A percentile compares a stretch with the other conserved stretches of the same genome.
Conservation (phyloP, 441 rosid genomes). For the Macaranga tanarius region DNA sequence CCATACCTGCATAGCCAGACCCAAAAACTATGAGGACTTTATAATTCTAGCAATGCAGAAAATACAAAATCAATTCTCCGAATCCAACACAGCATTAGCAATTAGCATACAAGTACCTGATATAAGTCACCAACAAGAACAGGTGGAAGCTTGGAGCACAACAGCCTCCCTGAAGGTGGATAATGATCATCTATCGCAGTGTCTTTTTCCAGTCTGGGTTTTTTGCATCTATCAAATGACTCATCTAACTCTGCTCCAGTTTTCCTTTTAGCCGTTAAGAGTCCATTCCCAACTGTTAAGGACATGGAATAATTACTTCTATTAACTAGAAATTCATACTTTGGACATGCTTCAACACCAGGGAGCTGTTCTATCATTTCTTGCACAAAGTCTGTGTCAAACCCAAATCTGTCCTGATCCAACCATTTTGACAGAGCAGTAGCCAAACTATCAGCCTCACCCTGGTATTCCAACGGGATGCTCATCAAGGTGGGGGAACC, state of each 20-base stretch:
- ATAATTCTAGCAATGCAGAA: constrained; percentile 11
- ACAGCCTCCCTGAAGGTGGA: constrained; percentile 67
- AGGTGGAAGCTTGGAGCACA: constrained; percentile 72
- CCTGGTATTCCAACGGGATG: constrained; percentile 39
- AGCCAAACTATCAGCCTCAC: constrained; percentile 44
- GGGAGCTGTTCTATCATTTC: constrained; percentile 87
- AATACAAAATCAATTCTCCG: constrained; percentile 19
- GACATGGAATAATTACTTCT: constrained; percentile 48
- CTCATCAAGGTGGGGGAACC: constrained; percentile 42
- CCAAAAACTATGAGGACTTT: constrained; percentile 23
- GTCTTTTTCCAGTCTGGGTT: constrained; percentile 44
- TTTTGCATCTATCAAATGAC: constrained; percentile 49
- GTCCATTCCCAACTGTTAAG: constrained; percentile 67
- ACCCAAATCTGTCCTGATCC: constrained; percentile 87
- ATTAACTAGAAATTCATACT: constrained; percentile 56
- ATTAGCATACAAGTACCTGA: constrained; percentile 59
- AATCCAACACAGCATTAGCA: constrained; percentile 8
- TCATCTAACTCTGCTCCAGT: constrained; percentile 41
- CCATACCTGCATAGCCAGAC: constrained; percentile 62
- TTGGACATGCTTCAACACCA: constrained; percentile 62
- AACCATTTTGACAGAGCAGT: constrained; percentile 69
- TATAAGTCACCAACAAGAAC: constrained; percentile 82
- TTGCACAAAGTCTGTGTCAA: constrained; percentile 88
- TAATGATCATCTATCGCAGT: constrained; percentile 31
- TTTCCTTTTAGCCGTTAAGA: constrained; percentile 50